Evolutionary conservation across 2,329 filamentous ascomycete genomes (phyloP).

Genomic region (Phyllosticta capitalensis): DNA sequence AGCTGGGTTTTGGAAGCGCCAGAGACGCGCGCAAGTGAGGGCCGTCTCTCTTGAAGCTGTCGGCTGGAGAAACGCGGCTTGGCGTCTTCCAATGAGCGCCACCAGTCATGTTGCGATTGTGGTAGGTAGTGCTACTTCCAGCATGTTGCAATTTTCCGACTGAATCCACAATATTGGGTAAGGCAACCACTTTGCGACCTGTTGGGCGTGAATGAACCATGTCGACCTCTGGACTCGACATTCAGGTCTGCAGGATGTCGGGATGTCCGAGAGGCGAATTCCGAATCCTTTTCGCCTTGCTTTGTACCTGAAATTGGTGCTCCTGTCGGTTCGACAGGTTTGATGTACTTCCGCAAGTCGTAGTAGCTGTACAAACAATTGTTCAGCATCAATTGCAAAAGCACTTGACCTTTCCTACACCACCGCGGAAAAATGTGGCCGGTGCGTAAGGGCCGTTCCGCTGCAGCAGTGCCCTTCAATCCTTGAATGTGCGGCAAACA

Average conservation of each 20-base stretch:
- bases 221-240: neutral
- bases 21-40: too few relatives aligned
- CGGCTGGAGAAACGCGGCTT: neutral
- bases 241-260: neutral
- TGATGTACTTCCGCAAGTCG: neutral
- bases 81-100: neutral
- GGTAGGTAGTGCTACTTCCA: neutral
- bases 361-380: neutral
- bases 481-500: neutral
- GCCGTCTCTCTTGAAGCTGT: too few relatives aligned
- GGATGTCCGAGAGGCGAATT: neutral
- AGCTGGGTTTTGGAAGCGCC: too few relatives aligned
- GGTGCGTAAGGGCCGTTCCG: neutral
- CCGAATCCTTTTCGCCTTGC: neutral
- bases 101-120: neutral
- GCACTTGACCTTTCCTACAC: neutral
- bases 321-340: neutral
- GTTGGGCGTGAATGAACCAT: neutral
- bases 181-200: neutral
- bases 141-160: neutral
- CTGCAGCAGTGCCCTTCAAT: neutral
- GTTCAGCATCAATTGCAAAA: too few relatives aligned
- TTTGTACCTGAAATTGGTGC: neutral
- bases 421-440: neutral
- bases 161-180: neutral